A percentile compares a stretch with the other conserved stretches of the same genome.
phyloP scores from a whole-genome alignment of 2,329 filamentous ascomycete species.

The Aureobasidium sp. region DNA sequence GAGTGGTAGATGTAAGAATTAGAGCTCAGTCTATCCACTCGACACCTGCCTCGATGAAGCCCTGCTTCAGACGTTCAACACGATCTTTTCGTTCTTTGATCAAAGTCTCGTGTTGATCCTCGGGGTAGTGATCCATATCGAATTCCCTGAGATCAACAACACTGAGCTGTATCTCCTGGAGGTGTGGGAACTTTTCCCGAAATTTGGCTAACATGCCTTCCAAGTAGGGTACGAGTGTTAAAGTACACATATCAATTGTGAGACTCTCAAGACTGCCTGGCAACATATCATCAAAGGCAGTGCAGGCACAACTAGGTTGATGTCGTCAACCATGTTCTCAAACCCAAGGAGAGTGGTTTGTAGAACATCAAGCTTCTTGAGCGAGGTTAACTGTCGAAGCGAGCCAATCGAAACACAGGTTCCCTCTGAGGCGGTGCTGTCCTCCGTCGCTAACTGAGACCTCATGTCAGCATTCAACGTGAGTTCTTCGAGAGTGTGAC shows the following conservation, averaged over 20 bases:
- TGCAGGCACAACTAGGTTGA: not conserved
- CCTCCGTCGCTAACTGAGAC: not conserved
- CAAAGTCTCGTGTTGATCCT: not conserved
- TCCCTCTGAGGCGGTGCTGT: not conserved
- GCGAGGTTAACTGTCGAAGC: not conserved
- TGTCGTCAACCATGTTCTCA: not conserved
- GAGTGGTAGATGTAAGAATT: too few relatives aligned
- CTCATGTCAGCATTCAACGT: not conserved
- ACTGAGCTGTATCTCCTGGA: not conserved
- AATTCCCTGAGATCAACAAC: not conserved
- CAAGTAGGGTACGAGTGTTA: not conserved
- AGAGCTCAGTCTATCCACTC: not conserved
- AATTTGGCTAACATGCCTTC: not conserved
- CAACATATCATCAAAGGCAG: not conserved
- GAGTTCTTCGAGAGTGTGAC: not conserved
- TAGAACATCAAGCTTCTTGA: not conserved
- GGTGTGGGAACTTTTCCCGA: not conserved
- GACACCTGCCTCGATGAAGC: not conserved
- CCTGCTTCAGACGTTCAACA: not conserved
- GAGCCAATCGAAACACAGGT: not conserved
- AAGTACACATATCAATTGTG: not conserved
- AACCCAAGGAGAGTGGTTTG: not conserved
- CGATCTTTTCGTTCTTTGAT: not conserved
- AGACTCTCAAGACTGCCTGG: not conserved
- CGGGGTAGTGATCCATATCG: not conserved